Evolutionary conservation across 148 eudicot genomes (phyloP), one percentile per base, ranked within the genome.

Genomic region (Vaccinium vitisidaea): DNA sequence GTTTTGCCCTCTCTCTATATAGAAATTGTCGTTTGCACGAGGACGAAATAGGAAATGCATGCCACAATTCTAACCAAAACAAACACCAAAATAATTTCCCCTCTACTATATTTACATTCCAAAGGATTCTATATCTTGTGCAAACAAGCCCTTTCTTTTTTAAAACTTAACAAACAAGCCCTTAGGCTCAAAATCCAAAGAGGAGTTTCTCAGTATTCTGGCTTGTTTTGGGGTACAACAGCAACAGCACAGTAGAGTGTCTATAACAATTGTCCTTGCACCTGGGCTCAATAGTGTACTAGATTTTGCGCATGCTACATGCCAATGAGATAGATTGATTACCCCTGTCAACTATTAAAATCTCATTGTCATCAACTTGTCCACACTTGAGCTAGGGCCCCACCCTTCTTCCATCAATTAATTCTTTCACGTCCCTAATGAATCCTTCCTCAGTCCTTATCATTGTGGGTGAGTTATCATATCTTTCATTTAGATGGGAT

Each of bases 311-410:
- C 83, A 73, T 74, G 84, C 83, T 25, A 3, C 1, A 23, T 48
- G 30, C 74, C 84, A 58, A 63, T 59, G 76, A 8, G 4, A 67
- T 80, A 52, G 83, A 73, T 80, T 63, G 80, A 25, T 76, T 58
- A 27, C 27, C 46, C 55, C 79, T 63, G 25, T 18, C 77, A n/a
- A 7, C 12, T 80, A 80, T 23, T 55, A 32, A 80, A 80, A 59
- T 63, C 43, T 79, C 73, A 61, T 71, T 80, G 73, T 56, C 82
- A 55, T 36, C 50, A 54, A 16, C 56, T n/a, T 81, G 83, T 82
- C 84, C 25, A 4, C 84, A 82, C 61, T 69, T 52, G 76, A 49
- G 49, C 43, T 69, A 4, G 84, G 77, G 32, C 61, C 77, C 61
- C 54, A 23, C 32, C 25, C 39, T 53, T 25, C 36, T 27, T 52